Evolutionary conservation across 2,329 filamentous ascomycete genomes (phyloP).

Genomic region (Ambrosiella xylebori): DNA sequence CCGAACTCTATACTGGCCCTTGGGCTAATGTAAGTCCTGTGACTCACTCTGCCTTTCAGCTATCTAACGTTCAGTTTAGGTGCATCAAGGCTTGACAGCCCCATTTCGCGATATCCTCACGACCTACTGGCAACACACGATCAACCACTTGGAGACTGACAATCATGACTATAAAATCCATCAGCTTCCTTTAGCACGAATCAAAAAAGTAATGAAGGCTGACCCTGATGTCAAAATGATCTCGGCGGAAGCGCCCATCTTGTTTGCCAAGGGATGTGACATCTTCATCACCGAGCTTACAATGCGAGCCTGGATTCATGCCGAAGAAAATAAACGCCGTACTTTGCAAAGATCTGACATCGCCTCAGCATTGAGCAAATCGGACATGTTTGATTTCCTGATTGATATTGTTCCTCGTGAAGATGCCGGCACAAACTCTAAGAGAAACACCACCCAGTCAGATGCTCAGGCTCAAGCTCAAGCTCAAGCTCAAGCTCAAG

Average conservation of each 20-base stretch:
- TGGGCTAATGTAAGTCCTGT: conserved; percentile 69
- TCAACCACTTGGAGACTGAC: conserved; percentile 85
- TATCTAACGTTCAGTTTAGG: conserved; percentile 30
- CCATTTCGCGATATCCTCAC: conserved; percentile 94
- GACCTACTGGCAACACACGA: conserved; percentile 98
- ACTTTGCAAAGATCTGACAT: conserved; percentile 94
- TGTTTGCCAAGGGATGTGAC: conserved; percentile 96
- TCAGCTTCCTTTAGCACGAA: conserved; percentile 87
- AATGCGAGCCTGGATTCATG: conserved; percentile 99
- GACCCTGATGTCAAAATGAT: conserved; percentile 99
- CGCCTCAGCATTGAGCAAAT: conserved; percentile 85
- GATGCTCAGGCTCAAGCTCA: conserved; percentile 14
- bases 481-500: conserved; percentile 8
- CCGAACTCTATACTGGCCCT: conserved; percentile 80
- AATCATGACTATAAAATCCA: conserved; percentile 98
- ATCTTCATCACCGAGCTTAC: conserved; percentile 98
- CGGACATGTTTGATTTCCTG: conserved; percentile 98
- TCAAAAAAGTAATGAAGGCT: conserved; percentile 99
- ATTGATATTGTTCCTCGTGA: conserved; percentile 97
- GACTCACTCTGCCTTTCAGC: neutral
- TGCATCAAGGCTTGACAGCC: conserved; percentile 85
- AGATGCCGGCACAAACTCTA: conserved; percentile 72
- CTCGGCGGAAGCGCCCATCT: conserved; percentile 88
- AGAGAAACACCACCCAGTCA: conserved; percentile 46
- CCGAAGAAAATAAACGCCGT: conserved; percentile 93